Conservation (phyloP, 164 flowering plant species). For the Amborella trichopoda region DNA sequence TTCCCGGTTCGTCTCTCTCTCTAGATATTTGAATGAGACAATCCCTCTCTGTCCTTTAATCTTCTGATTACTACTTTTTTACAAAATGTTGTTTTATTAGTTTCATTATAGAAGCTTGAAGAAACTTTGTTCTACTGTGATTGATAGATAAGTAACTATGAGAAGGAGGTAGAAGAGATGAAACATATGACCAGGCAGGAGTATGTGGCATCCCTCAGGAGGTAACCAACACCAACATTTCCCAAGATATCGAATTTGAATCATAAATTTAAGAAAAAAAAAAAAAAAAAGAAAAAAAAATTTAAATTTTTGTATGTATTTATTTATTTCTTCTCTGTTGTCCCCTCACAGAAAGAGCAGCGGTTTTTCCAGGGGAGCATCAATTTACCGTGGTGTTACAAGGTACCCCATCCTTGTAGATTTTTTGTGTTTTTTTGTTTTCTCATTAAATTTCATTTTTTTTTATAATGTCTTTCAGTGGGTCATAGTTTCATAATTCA, state of each 20-base stretch:
- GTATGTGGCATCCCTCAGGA: slow-evolving; percentile 77
- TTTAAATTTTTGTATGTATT: not conserved
- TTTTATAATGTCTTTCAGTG: too few relatives aligned
- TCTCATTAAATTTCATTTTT: too few relatives aligned
- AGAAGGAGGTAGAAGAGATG: slow-evolving; percentile 87
- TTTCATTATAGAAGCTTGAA: not conserved
- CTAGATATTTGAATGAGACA: not conserved
- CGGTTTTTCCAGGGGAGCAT: slow-evolving; percentile 93
- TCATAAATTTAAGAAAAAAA: not conserved
- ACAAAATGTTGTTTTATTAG: not conserved
- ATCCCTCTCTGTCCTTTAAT: not conserved
- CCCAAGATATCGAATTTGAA: not conserved
- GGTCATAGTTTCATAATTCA: too few relatives aligned
- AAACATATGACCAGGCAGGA: slow-evolving; percentile 96
- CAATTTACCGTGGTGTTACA: slow-evolving; percentile 92
- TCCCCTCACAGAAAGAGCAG: slow-evolving; percentile 71
- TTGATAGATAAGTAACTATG: slow-evolving; percentile 62
- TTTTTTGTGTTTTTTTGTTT: too few relatives aligned
- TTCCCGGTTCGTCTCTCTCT: slow-evolving; percentile 44
- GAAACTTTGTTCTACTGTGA: not conserved
- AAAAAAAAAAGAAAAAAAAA: not conserved
- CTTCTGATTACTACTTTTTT: too few relatives aligned
- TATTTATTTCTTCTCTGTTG: too few relatives aligned
- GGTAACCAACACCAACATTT: slow-evolving; percentile 23
- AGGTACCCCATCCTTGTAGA: slow-evolving; percentile 28